A percentile compares a stretch with the other conserved stretches of the same genome.
phyloP scores from a whole-genome alignment of 140 eudicot species.

The Ambrosia hybrid region DNA sequence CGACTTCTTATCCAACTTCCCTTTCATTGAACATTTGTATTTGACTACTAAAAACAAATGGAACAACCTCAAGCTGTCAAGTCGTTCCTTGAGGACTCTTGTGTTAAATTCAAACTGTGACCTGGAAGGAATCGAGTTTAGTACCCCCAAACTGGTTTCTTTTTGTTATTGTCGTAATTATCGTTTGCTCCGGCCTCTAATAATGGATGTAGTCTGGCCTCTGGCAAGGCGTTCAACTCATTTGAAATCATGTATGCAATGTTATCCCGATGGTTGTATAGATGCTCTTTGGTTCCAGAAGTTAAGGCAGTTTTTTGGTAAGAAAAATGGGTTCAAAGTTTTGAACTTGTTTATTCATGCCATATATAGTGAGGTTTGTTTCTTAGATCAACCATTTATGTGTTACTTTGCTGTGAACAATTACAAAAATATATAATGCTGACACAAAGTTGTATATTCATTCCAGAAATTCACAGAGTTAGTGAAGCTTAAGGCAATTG shows the following conservation, averaged over 20 bases:
- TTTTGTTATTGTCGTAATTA: background rate
- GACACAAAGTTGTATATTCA: background rate
- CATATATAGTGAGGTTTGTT: background rate
- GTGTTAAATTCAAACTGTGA: background rate
- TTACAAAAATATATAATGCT: background rate
- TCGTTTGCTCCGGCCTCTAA: too few relatives aligned
- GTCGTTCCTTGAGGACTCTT: conserved; percentile 1
- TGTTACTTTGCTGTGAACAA: background rate
- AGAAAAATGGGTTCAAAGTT: background rate
- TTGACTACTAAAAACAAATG: background rate
- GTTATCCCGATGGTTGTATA: background rate
- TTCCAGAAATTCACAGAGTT: background rate
- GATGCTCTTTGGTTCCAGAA: background rate
- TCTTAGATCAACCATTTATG: background rate
- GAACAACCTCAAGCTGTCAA: conserved; percentile 12
- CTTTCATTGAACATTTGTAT: background rate
- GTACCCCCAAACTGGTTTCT: background rate
- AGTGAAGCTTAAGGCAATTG: background rate
- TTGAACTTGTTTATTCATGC: background rate
- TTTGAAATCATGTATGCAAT: background rate
- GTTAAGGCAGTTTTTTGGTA: background rate
- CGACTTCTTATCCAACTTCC: conserved; percentile 10
- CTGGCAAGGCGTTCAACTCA: background rate
- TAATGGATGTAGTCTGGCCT: background rate
- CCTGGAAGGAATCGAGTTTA: background rate